Conservation (phyloP, 768 basidiomycete species). For the Pleurotus platypus region DNA sequence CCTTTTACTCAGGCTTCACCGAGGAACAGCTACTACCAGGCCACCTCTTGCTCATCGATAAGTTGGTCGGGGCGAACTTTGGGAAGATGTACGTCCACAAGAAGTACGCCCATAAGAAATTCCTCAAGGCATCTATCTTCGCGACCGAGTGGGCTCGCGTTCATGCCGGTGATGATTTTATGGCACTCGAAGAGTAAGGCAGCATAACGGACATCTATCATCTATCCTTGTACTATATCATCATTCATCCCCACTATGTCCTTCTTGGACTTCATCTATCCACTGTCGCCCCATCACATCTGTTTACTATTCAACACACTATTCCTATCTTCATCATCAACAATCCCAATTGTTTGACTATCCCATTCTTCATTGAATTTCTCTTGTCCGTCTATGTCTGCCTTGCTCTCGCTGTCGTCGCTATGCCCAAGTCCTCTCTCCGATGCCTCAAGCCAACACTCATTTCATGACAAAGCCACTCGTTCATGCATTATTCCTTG, state of each 20-base stretch:
- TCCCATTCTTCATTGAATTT: neutral
- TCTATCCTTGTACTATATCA: conserved; percentile 1
- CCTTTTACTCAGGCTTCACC: conserved; percentile 90
- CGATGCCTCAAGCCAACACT: conserved; percentile 4
- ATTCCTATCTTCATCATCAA: neutral
- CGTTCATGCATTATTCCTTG: neutral
- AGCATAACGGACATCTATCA: conserved; percentile 2
- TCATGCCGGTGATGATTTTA: conserved; percentile 41
- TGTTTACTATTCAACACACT: conserved; percentile 2
- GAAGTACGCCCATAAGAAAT: conserved; percentile 98
- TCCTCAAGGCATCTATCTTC: conserved; percentile 85
- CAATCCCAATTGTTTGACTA: conserved; percentile 7
- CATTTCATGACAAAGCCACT: conserved; percentile 1
- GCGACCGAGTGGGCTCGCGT: conserved; percentile 72
- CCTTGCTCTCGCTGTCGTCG: conserved; percentile 9
- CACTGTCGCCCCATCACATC: conserved; percentile 4
- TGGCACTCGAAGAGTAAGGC: conserved; percentile 42
- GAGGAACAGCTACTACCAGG: conserved; percentile 85
- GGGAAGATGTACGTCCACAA: conserved; percentile 84
- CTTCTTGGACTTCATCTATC: conserved; percentile 4
- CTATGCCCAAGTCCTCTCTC: conserved; percentile 7
- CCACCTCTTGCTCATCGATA: conserved; percentile 77
- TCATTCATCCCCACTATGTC: conserved; percentile 3
- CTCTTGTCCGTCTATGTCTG: conserved; percentile 9
- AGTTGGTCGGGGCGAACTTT: conserved; percentile 77